Evolutionary conservation across 768 basidiomycete genomes (phyloP).

Genomic region (Lactarius hatsudake): DNA sequence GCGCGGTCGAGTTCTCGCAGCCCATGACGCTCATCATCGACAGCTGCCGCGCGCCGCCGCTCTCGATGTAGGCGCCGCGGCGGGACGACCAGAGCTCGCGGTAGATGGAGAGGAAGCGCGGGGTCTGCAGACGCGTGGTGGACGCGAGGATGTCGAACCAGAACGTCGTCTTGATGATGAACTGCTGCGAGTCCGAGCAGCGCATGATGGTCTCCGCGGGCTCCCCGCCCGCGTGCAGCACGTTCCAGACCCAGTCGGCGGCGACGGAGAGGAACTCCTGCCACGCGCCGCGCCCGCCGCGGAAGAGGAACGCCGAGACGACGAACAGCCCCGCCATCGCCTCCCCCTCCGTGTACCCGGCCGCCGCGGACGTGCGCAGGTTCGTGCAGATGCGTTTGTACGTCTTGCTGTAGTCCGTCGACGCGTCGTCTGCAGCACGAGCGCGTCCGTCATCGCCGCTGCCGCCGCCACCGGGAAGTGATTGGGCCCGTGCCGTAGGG

Average conservation of each 20-base stretch:
- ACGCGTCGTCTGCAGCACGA: constrained; percentile 5
- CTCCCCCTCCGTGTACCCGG: constrained; percentile 53
- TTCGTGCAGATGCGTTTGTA: constrained; percentile 30
- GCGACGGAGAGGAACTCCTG: constrained; percentile 61
- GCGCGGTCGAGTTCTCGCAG: constrained; percentile 75
- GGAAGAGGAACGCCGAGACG: constrained; percentile 75
- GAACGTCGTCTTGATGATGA: constrained; percentile 79
- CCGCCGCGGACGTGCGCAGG: constrained; percentile 22
- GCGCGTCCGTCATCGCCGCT: constrained; percentile 5
- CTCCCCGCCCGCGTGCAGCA: constrained; percentile 44
- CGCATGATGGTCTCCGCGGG: constrained; percentile 45
- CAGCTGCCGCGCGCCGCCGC: constrained; percentile 28
- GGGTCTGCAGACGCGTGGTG: constrained; percentile 59
- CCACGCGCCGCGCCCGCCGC: constrained; percentile 73
- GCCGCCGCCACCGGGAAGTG: not conserved
- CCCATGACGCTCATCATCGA: constrained; percentile 87
- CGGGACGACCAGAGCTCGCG: constrained; percentile 52
- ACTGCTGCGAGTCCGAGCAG: constrained; percentile 53
- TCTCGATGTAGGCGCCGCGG: constrained; percentile 39
- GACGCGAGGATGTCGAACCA: constrained; percentile 88
- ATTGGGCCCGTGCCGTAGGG: constrained; percentile 27
- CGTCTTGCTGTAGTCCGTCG: constrained; percentile 23
- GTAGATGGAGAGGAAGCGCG: constrained; percentile 57
- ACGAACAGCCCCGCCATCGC: constrained; percentile 77
- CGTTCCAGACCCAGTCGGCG: constrained; percentile 48